Percentiles rank a stretch among this genome's conserved stretches.
Evolutionary conservation across 371 early-diverging fungal species (phyloP).

Genomic region (Rhizomucor pusillus): DNA sequence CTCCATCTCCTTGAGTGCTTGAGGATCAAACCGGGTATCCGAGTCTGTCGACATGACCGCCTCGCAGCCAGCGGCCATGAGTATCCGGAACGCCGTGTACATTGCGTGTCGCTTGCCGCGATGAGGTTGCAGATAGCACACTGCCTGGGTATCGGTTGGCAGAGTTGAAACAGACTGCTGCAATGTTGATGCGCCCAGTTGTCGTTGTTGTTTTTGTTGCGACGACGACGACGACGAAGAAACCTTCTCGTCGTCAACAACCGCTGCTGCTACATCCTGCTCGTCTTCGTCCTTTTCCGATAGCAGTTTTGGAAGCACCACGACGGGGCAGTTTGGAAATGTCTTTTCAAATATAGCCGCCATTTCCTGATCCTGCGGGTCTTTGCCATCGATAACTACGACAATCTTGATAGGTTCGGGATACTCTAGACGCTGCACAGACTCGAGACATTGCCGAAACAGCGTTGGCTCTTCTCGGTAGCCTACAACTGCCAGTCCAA

Average conservation of each 20-base stretch:
- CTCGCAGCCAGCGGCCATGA: constrained; percentile 54
- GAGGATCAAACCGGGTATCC: constrained; percentile 60
- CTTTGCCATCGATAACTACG: constrained; percentile 64
- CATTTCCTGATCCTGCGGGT: constrained; percentile 58
- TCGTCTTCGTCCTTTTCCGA: constrained; percentile 21
- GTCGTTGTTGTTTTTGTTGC: neutral
- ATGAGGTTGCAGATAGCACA: constrained; percentile 61
- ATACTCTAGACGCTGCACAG: constrained; percentile 48
- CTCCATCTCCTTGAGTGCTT: constrained; percentile 50
- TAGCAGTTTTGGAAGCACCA: constrained; percentile 46
- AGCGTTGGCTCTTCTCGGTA: constrained; percentile 62
- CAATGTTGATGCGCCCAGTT: constrained; percentile 8
- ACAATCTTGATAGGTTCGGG: constrained; percentile 52
- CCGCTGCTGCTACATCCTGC: neutral
- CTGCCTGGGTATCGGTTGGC: constrained; percentile 39
- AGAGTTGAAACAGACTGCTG: too few species aligned
- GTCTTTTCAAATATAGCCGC: constrained; percentile 53
- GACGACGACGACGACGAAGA: neutral
- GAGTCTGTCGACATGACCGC: constrained; percentile 65
- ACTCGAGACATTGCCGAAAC: constrained; percentile 57
- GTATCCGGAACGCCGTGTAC: constrained; percentile 61
- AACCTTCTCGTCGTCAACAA: too few species aligned
- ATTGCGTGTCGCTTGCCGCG: constrained; percentile 65
- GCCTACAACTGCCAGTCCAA: constrained; percentile 56
- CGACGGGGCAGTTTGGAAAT: constrained; percentile 47